A percentile compares a stretch with the other conserved stretches of the same genome.
Evolutionary conservation across 352 stramenopile genomes (phyloP).

Genomic region (Globisporangium nagaii): DNA sequence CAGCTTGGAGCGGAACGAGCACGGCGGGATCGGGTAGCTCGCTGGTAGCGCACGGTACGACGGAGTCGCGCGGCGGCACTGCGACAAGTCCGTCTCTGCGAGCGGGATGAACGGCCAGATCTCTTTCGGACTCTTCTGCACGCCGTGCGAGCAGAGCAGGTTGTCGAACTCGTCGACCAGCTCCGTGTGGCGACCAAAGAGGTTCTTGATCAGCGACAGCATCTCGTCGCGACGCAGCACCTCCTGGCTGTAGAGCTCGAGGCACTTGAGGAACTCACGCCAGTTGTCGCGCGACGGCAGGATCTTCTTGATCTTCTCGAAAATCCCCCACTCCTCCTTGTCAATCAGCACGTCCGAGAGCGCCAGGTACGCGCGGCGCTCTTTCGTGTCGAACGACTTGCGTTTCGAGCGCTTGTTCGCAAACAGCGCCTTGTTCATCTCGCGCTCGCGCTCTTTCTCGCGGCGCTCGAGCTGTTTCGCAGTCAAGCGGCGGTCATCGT

Average conservation of each 20-base stretch:
- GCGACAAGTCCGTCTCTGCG: conserved; percentile 87
- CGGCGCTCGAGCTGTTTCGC: conserved; percentile 58
- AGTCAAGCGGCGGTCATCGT: conserved; percentile 43
- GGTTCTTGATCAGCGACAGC: conserved; percentile 82
- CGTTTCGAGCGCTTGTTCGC: conserved; percentile 68
- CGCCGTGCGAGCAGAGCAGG: conserved; percentile 66
- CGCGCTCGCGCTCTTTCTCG: conserved; percentile 75
- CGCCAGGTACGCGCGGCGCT: conserved; percentile 66
- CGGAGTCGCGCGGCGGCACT: conserved; percentile 90
- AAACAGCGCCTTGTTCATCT: conserved; percentile 73
- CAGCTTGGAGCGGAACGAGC: conserved; percentile 90
- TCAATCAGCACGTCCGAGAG: conserved; percentile 76
- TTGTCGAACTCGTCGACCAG: conserved; percentile 79
- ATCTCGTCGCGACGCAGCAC: conserved; percentile 90
- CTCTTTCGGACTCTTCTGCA: conserved; percentile 80
- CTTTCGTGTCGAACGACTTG: conserved; percentile 62
- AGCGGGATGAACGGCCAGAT: conserved; percentile 91
- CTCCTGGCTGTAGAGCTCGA: conserved; percentile 98
- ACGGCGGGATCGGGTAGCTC: conserved; percentile 97
- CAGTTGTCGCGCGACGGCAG: conserved; percentile 91
- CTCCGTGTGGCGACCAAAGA: conserved; percentile 84
- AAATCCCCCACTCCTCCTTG: conserved; percentile 90
- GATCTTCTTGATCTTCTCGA: conserved; percentile 93
- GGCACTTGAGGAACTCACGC: conserved; percentile 97
- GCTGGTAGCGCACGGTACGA: conserved; percentile 97